phyloP scores from a whole-genome alignment of 106 monocot genomes.

The Gastrodia elata region DNA sequence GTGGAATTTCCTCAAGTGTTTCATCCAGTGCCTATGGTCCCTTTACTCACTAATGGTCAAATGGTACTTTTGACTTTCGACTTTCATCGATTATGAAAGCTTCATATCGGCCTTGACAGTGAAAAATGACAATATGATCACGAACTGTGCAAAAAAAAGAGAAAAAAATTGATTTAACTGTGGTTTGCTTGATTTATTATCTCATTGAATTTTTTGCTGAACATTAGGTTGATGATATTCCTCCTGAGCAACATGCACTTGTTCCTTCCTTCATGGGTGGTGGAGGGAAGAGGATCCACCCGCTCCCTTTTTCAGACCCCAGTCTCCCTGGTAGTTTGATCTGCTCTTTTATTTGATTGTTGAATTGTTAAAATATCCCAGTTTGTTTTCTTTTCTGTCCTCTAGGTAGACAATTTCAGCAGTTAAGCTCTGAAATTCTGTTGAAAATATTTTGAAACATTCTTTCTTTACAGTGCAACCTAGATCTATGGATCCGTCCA shows the following conservation, averaged over 20 bases:
- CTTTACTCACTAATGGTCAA: conserved; percentile 89
- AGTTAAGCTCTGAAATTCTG: neutral
- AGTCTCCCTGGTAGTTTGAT: conserved; percentile 46
- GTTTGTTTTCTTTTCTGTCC: neutral
- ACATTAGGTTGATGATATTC: conserved; percentile 83
- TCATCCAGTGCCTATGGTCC: conserved; percentile 51
- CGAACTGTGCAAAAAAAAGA: neutral
- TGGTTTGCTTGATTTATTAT: neutral
- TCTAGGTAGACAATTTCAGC: neutral
- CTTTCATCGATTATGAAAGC: neutral
- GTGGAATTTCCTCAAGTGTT: conserved; percentile 34
- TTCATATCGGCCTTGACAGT: neutral
- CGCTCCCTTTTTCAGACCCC: conserved; percentile 76
- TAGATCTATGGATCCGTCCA: conserved; percentile 98
- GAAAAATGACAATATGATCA: neutral
- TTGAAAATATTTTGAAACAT: neutral
- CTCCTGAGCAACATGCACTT: conserved; percentile 89
- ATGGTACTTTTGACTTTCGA: conserved; percentile 50
- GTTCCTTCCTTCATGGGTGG: conserved; percentile 93
- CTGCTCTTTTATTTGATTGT: neutral
- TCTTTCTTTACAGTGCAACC: conserved; percentile 67
- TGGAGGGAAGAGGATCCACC: conserved; percentile 91
- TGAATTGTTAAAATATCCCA: neutral
- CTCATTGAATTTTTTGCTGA: neutral
- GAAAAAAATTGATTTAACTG: neutral